Evolutionary conservation across 2,329 filamentous ascomycete species (phyloP).

Genomic region (Colletotrichum shisoi): DNA sequence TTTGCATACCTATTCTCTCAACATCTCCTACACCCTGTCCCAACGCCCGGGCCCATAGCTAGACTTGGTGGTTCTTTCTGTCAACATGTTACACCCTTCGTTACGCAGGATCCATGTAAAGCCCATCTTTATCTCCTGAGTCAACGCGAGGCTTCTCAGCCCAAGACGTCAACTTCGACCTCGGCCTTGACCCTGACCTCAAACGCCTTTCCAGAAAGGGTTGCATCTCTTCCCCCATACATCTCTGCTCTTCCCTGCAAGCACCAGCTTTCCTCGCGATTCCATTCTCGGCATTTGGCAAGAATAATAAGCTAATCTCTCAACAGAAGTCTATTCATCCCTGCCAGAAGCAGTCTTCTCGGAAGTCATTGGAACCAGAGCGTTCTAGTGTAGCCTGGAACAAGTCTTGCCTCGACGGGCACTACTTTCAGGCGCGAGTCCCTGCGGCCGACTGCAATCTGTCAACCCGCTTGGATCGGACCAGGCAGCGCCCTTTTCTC

Average conservation of each 20-base stretch:
- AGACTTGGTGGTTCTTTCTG: no score
- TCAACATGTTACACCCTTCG: no score
- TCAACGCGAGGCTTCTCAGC: no score
- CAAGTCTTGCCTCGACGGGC: no score
- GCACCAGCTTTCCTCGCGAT: not conserved
- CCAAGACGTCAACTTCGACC: not conserved
- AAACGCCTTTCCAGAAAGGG: not conserved
- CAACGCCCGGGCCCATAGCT: no score
- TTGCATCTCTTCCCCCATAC: not conserved
- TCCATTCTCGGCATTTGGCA: not conserved
- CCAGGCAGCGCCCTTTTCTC: not conserved
- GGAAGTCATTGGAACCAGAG: not conserved
- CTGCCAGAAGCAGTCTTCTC: not conserved
- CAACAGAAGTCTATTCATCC: not conserved
- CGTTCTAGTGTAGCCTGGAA: not conserved
- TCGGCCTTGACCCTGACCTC: not conserved
- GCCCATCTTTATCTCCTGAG: no score
- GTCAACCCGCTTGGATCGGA: not conserved
- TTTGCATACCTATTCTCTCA: not conserved
- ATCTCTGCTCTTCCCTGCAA: not conserved
- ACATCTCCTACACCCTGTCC: not conserved
- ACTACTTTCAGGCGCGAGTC: not conserved
- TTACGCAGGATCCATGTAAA: not conserved
- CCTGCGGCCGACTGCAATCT: not conserved
- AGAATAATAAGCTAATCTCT: not conserved